phyloP scores from a whole-genome alignment of 2,329 filamentous ascomycete species.

The Cercospora nicotianae region DNA sequence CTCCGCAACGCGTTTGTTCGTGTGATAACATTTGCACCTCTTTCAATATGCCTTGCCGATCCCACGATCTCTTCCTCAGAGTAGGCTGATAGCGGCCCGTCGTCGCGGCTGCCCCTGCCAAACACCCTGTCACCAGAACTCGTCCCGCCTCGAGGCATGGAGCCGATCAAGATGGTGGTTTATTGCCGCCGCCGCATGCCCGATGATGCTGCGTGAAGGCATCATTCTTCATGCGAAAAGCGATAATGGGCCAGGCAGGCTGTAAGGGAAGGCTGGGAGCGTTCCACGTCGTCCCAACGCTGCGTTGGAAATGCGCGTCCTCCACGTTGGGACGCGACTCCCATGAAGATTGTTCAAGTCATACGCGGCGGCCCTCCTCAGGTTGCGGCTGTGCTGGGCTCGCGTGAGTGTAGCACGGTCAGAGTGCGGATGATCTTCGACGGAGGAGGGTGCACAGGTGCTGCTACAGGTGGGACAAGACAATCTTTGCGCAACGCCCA shows the following conservation, averaged over 20 bases:
- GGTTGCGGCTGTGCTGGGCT: neutral
- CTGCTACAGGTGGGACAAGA: neutral
- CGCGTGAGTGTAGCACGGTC: slow-evolving; percentile 3
- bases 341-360: neutral
- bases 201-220: neutral
- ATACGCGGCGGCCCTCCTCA: neutral
- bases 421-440: slow-evolving; percentile 2
- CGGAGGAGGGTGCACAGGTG: neutral
- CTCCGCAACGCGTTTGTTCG: neutral
- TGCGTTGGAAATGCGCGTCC: neutral
- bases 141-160: neutral
- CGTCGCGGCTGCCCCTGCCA: neutral
- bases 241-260: neutral
- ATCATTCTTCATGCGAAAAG: neutral
- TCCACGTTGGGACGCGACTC: neutral
- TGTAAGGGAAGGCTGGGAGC: neutral
- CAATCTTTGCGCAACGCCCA: slow-evolving; percentile 10
- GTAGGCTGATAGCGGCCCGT: neutral
- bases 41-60: neutral
- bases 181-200: neutral
- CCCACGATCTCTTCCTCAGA: neutral
- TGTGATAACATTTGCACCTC: neutral
- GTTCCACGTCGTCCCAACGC: neutral
- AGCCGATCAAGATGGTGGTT: neutral
- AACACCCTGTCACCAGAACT: neutral